These are phyloP conservation scores for Halophytophthora batemanensis DNA, from an alignment of 352 stramenopile genomes.

Conservation along the genomic window DNA sequence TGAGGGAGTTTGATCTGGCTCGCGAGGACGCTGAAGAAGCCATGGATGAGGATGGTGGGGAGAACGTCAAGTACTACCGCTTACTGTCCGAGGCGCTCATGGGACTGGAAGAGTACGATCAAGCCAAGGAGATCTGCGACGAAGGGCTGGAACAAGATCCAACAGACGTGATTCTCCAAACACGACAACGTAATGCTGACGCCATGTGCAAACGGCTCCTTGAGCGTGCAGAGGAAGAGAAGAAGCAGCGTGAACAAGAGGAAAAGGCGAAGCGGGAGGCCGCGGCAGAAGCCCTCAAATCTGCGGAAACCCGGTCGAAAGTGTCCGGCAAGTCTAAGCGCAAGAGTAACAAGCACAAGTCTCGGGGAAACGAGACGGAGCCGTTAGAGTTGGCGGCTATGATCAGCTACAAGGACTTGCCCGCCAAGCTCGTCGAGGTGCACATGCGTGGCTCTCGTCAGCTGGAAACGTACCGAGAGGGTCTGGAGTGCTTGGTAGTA, in stretches of 20 bases:
- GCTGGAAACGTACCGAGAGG: conserved; percentile 22
- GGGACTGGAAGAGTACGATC: conserved; percentile 30
- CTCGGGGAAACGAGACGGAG: no score
- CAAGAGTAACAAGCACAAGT: no score
- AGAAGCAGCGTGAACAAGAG: conserved; percentile 18
- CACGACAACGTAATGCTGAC: conserved; percentile 13
- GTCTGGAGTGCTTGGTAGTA: conserved; percentile 18
- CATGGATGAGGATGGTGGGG: conserved; percentile 21
- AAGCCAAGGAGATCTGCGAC: conserved; percentile 32
- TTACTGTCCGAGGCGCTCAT: conserved; percentile 33
- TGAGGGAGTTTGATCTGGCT: conserved; percentile 27
- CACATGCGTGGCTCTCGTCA: conserved; percentile 15
- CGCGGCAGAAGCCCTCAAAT: no score
- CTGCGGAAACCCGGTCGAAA: no score
- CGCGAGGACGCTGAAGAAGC: conserved; percentile 36
- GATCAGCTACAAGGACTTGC: conserved; percentile 35
- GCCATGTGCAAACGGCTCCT: conserved; percentile 17
- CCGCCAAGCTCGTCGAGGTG: conserved; percentile 26
- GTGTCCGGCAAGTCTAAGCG: conserved; percentile 10
- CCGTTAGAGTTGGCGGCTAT: conserved; percentile 24
- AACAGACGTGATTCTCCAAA: conserved; percentile 18
- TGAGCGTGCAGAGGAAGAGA: conserved; percentile 22
- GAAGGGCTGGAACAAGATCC: conserved; percentile 31
- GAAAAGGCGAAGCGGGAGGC: conserved; percentile 17
- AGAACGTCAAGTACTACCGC: conserved; percentile 36